Evolutionary conservation across 768 basidiomycete species (phyloP).

Genomic region (Leccinum disarticulatum): DNA sequence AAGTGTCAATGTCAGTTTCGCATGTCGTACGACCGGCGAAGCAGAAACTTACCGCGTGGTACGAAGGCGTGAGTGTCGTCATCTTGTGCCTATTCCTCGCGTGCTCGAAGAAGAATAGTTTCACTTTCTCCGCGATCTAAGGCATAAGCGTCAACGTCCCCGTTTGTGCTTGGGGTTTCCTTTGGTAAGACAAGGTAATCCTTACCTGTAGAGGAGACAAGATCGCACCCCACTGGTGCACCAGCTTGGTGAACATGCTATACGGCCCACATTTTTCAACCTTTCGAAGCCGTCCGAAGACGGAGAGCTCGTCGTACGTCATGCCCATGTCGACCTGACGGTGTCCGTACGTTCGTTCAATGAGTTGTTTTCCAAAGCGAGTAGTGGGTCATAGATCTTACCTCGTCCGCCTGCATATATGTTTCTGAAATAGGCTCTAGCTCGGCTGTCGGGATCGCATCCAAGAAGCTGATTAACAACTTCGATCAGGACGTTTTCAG

Average conservation of each 20-base stretch:
- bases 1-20: background rate
- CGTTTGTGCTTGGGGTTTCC: background rate
- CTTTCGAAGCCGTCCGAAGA: slow-evolving; percentile 91
- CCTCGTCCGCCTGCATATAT: slow-evolving; percentile 96
- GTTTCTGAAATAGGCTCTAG: slow-evolving; percentile 92
- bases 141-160: background rate
- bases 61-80: slow-evolving; percentile 92
- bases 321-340: slow-evolving; percentile 95
- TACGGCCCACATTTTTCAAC: slow-evolving; percentile 98
- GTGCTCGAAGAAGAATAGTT: slow-evolving; percentile 95
- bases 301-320: slow-evolving; percentile 96
- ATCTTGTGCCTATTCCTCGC: slow-evolving; percentile 98
- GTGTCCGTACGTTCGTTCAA: background rate
- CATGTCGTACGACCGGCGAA: background rate
- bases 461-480: slow-evolving; percentile 65
- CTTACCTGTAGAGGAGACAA: slow-evolving; percentile 79
- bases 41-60: slow-evolving; percentile 74
- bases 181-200: background rate
- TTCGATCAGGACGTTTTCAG: background rate
- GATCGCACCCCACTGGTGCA: slow-evolving; percentile 88
- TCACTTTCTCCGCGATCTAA: slow-evolving; percentile 94
- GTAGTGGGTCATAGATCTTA: slow-evolving; percentile 27
- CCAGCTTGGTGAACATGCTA: slow-evolving; percentile 93
- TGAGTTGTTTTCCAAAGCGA: background rate
- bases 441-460: slow-evolving; percentile 93